phyloP scores from a whole-genome alignment of 23 red algal genomes.

The Gracilaria gracilis region DNA sequence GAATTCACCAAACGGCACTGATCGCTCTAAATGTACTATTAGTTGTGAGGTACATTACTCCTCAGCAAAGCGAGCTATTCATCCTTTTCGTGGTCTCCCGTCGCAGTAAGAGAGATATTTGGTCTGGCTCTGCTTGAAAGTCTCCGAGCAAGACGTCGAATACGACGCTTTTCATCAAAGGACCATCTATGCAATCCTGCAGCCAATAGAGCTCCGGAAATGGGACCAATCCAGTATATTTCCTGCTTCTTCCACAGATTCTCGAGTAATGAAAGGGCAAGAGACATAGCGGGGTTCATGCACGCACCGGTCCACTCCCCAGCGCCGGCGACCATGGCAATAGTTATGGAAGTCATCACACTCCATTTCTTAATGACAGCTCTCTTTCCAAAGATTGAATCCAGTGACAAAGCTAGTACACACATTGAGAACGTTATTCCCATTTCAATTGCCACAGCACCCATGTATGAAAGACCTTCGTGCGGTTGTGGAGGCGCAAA shows the following conservation, averaged over 20 bases:
- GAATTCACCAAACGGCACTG: background rate
- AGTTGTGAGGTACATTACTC: background rate
- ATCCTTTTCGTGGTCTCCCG: background rate
- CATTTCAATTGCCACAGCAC: constrained; percentile 48
- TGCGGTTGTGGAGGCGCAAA: constrained; percentile 54
- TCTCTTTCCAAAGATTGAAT: constrained; percentile 42
- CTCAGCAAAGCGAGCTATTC: background rate
- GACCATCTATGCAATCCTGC: constrained; percentile 27
- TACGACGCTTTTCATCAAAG: background rate
- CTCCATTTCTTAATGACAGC: constrained; percentile 56
- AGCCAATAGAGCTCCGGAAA: constrained; percentile 40
- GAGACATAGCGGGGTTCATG: constrained; percentile 69
- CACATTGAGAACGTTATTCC: constrained; percentile 40
- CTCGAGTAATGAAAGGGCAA: constrained; percentile 50
- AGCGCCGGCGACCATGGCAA: constrained; percentile 27
- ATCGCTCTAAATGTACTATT: background rate
- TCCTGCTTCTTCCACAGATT: constrained; percentile 35
- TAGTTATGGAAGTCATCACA: constrained; percentile 30
- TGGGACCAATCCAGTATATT: constrained; percentile 63
- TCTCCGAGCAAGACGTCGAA: background rate
- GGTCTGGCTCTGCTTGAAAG: background rate
- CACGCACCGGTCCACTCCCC: constrained; percentile 61
- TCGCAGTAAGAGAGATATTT: background rate
- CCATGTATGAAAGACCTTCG: constrained; percentile 13
- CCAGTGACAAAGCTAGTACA: constrained; percentile 33